Percentiles rank a stretch among this genome's conserved stretches.
phyloP scores from a whole-genome alignment of 208 protist genomes.

The Leishmania gerbilli region DNA sequence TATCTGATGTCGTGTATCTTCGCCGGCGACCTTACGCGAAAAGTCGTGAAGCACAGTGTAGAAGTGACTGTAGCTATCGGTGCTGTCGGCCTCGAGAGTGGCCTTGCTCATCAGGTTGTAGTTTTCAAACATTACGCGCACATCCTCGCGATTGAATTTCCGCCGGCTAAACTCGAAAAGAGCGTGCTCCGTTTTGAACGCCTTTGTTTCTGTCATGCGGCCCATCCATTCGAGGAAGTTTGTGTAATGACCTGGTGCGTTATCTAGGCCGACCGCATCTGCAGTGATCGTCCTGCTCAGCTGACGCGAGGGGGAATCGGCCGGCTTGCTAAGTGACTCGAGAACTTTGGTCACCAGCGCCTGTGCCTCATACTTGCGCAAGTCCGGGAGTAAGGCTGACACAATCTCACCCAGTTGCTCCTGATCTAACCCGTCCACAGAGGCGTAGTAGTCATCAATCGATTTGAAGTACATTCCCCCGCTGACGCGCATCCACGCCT shows the following conservation, averaged over 20 bases:
- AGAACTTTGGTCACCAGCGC: slow-evolving; percentile 81
- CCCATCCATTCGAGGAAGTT: slow-evolving; percentile 94
- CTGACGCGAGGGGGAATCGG: slow-evolving; percentile 65
- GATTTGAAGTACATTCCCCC: slow-evolving; percentile 80
- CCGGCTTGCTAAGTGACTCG: slow-evolving; percentile 77
- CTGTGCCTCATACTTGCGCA: slow-evolving; percentile 69
- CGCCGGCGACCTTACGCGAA: slow-evolving; percentile 84
- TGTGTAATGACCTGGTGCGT: slow-evolving; percentile 88
- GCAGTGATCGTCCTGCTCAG: slow-evolving; percentile 85
- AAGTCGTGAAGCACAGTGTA: slow-evolving; percentile 87
- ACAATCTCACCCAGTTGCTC: slow-evolving; percentile 89
- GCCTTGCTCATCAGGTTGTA: slow-evolving; percentile 89
- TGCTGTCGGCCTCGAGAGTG: slow-evolving; percentile 67
- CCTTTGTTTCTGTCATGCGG: slow-evolving; percentile 82
- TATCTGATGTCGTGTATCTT: slow-evolving; percentile 89
- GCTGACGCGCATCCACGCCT: slow-evolving; percentile 90
- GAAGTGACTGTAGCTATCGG: slow-evolving; percentile 92
- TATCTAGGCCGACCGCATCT: slow-evolving; percentile 84
- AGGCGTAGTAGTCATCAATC: slow-evolving; percentile 85
- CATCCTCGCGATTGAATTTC: slow-evolving; percentile 88
- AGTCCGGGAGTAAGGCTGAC: slow-evolving; percentile 72
- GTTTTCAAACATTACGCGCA: slow-evolving; percentile 91
- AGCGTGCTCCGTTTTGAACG: slow-evolving; percentile 90
- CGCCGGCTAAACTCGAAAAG: slow-evolving; percentile 88
- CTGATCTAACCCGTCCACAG: slow-evolving; percentile 82